Evolutionary conservation across 306 rosid species (phyloP).

Genomic region (Cucurbita pepo): DNA sequence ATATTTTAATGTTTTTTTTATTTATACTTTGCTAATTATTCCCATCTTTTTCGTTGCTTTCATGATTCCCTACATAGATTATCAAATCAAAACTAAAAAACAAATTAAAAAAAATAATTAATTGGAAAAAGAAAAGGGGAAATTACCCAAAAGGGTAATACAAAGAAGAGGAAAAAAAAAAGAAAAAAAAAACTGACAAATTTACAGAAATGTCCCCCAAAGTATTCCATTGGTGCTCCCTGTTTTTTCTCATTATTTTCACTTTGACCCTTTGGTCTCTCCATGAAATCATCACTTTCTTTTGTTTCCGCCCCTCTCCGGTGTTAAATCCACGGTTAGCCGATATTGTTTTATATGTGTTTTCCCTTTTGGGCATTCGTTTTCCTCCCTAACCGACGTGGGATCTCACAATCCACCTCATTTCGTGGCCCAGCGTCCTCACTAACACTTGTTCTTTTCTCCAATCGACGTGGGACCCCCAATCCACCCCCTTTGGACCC

Average conservation of each 20-base stretch:
- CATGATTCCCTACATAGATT: constrained; percentile 3
- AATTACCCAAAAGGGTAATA: not conserved
- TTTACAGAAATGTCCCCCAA: constrained; percentile 5
- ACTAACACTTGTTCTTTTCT: too few relatives aligned
- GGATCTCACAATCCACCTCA: too few relatives aligned
- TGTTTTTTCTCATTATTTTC: constrained; percentile 2
- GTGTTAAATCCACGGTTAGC: too few relatives aligned
- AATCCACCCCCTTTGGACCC: too few relatives aligned
- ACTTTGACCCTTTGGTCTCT: constrained; percentile 14
- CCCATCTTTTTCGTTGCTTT: not conserved
- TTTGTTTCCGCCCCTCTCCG: not conserved
- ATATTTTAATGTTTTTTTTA: not conserved
- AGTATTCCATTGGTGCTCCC: not conserved
- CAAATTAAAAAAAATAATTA: not conserved
- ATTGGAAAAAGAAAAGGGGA: not conserved
- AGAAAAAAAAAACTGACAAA: not conserved
- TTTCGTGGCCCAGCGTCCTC: too few relatives aligned
- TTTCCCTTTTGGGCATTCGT: too few relatives aligned
- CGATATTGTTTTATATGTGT: too few relatives aligned
- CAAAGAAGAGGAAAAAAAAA: not conserved
- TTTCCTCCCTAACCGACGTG: too few relatives aligned
- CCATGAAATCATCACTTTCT: not conserved
- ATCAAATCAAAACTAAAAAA: not conserved
- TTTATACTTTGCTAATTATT: not conserved
- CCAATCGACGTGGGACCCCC: too few relatives aligned